Evolutionary conservation across 2,329 filamentous ascomycete genomes (phyloP), one percentile per base, ranked within the genome.

Genomic region (Nannizziopsis arthrosporioides): DNA sequence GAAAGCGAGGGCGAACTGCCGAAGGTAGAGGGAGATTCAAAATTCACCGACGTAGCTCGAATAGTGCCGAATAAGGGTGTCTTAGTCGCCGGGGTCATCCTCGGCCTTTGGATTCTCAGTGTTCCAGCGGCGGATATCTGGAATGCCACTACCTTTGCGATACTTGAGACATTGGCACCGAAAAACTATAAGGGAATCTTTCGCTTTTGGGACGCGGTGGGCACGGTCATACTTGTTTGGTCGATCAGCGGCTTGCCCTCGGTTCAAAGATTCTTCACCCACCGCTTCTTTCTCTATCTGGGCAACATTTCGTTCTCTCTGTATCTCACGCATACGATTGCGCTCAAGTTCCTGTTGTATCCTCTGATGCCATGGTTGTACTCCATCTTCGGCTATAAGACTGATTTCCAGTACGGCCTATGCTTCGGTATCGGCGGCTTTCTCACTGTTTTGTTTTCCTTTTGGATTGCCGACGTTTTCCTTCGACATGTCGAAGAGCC

Each of bases 391-490:
- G 68, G 68, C 50, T 67, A 64, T 47, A 58, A 66, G 48, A 64
- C 63, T 1, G 51, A 66, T 38, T 60, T 64, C 22, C 61, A 65
- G 44, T 70, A 68, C 48, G 63, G 66, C 39, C 46, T 65, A 10
- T 67, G 63, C 1, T 68, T 68, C 43, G 50, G 65, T 3, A 60
- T 69, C 31, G 65, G 65, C 15, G 68, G 67, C 56, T 40, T 59
- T 32, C 59, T 68, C 35, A 67, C 66, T 46, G 54, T 70, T 2
- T 56, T 63, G 3, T 45, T 69, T 27, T 61, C 73, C 0, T 64
- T 80, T 7, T 80, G 76, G 70, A 65, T 71, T 5, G 73, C 75
- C 1, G 78, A 82, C 58, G 51, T 81, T 3, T 80, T 80, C 56
- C 80, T 75, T 73, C 68, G 76, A 27, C 61, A 63, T 2, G 68